Evolutionary conservation across 2,329 filamentous ascomycete genomes (phyloP), one percentile per base, ranked within the genome.

Genomic region (Coniochaeta sp.): DNA sequence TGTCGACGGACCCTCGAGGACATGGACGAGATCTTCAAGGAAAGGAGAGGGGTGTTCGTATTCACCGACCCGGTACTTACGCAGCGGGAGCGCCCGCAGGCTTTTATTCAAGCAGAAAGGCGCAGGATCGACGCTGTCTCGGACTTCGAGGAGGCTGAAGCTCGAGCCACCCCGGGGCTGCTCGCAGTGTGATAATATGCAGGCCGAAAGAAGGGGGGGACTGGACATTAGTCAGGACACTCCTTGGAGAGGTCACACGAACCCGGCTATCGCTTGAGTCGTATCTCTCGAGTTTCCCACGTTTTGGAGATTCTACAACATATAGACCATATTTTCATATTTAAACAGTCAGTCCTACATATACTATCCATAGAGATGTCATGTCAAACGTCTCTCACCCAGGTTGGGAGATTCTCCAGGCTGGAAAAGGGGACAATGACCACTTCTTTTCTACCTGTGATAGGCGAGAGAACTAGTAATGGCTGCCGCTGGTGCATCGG

Each of bases 1-100:
- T 67, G 75, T 6, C 71, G 76, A 55, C 71, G 74, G 10, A 76
- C 78, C 0, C 70, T 81, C 7, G 79, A 81, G 64, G 78, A 81
- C 52, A 79, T 81, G 67, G 77, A 81, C 62, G 69, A 76, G 59
- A 75, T 76, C 44, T 77, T 75, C 61, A 69, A 70, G 38, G 66
- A 66, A 36, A 66, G 47, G 47, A 52, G 47, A 24, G 65, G 64
- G 16, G 47, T 70, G 16, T 64, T 75, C 36, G 73, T 76, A 16
- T 75, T 68, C 34, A 65, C 68, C 28, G 70, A 73, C 58, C 61
- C 64, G 4, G 65, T 65, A 17, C 63, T 75, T 57, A 75, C 72
- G 3, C 69, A 75, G 57, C 72, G 72, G n/a, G 65, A 66, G 24
- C 69, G 74, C 3, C 74, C 74, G 0, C 71, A 70, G 58, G 63